These are phyloP conservation scores for Gloeophyllum trabeum DNA, from an alignment of 768 basidiomycete species.

Conservation along the genomic window DNA sequence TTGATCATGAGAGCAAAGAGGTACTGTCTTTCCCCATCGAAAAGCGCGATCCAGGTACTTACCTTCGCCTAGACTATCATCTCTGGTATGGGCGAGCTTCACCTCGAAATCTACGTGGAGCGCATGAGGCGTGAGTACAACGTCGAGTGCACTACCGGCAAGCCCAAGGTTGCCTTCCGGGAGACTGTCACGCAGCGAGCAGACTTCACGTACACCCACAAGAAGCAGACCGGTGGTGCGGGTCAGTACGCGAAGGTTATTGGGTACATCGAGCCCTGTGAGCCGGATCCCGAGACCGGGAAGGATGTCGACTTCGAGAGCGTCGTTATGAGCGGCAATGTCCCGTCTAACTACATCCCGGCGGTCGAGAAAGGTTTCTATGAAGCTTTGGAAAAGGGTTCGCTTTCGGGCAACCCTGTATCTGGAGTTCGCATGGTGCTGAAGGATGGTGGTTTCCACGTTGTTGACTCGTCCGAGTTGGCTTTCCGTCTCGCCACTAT, in stretches of 20 bases:
- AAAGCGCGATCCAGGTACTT: background rate
- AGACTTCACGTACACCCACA: constrained; percentile 86
- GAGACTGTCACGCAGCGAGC: constrained; percentile 83
- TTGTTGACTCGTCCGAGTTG: constrained; percentile 92
- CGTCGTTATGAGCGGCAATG: constrained; percentile 83
- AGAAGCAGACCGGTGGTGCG: constrained; percentile 96
- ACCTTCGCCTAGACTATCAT: constrained; percentile 74
- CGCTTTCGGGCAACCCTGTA: constrained; percentile 79
- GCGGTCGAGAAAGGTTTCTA: constrained; percentile 94
- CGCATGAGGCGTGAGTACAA: constrained; percentile 98
- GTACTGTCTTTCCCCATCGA: constrained; percentile 22
- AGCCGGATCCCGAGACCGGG: constrained; percentile 59
- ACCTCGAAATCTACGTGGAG: constrained; percentile 98
- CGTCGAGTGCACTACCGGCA: constrained; percentile 86
- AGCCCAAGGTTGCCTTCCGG: constrained; percentile 93
- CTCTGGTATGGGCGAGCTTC: constrained; percentile 98
- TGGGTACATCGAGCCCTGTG: constrained; percentile 87
- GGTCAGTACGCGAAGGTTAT: constrained; percentile 94
- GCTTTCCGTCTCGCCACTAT: constrained; percentile 89
- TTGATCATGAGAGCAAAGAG: constrained; percentile 92
- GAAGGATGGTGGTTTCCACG: constrained; percentile 86
- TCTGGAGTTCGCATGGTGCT: constrained; percentile 80
- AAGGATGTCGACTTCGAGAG: constrained; percentile 82
- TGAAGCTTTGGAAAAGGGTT: constrained; percentile 88
- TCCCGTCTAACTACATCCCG: constrained; percentile 87